phyloP scores from a whole-genome alignment of 805 yeast genomes.

The Metschnikowia picachoensis region DNA sequence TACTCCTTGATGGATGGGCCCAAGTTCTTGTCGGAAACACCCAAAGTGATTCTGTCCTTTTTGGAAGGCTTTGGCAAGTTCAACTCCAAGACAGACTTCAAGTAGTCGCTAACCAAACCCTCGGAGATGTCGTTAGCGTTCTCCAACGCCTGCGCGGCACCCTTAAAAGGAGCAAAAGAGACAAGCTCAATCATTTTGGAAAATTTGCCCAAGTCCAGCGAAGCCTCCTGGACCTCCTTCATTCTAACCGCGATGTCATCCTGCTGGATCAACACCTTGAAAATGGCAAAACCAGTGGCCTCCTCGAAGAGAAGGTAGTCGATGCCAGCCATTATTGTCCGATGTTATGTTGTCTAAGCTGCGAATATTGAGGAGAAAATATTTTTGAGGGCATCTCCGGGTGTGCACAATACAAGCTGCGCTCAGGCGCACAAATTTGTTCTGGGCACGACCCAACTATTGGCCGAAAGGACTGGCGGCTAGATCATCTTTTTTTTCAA shows the following conservation, averaged over 20 bases:
- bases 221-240: slow-evolving; percentile 90
- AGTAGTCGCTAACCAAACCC: slow-evolving; percentile 90
- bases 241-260: slow-evolving; percentile 90
- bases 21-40: slow-evolving; percentile 89
- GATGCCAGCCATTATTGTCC: slow-evolving; percentile 55
- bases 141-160: slow-evolving; percentile 98
- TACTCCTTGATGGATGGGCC: slow-evolving; percentile 95
- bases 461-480: background rate
- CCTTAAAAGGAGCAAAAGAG: slow-evolving; percentile 97
- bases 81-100: slow-evolving; percentile 83
- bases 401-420: slow-evolving; percentile 12
- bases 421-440: slow-evolving; percentile 10
- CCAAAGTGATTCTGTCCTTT: slow-evolving; percentile 67
- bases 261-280: slow-evolving; percentile 89
- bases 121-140: slow-evolving; percentile 97
- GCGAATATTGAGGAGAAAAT: slow-evolving; percentile 13
- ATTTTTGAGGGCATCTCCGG: slow-evolving; percentile 20
- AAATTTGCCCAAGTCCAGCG: slow-evolving; percentile 79
- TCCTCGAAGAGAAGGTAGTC: slow-evolving; percentile 95
- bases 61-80: slow-evolving; percentile 79
- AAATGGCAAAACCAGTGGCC: slow-evolving; percentile 97
- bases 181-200: slow-evolving; percentile 91
- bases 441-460: slow-evolving; percentile 9
- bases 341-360: slow-evolving; percentile 4
- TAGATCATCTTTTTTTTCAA: no score